phyloP scores from a whole-genome alignment of 768 basidiomycete species.

The Russula emetica region DNA sequence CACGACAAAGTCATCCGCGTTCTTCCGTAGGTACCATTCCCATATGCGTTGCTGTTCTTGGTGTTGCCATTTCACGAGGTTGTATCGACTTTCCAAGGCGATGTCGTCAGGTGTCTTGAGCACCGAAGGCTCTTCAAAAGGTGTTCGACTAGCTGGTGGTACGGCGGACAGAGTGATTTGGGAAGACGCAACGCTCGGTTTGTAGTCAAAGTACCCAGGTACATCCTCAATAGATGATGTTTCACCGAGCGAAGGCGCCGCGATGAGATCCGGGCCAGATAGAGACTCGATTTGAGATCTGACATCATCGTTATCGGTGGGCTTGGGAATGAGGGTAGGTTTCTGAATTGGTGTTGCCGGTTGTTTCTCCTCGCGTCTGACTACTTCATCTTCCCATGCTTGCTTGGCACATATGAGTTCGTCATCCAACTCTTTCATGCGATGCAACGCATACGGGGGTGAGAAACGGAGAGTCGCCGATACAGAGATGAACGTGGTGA shows the following conservation, averaged over 20 bases:
- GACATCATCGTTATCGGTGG: constrained; percentile 43
- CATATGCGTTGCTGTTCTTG: constrained; percentile 86
- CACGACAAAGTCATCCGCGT: constrained; percentile 79
- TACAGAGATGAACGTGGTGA: constrained; percentile 84
- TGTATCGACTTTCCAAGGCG: constrained; percentile 64
- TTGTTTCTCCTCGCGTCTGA: constrained; percentile 66
- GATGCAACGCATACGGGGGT: constrained; percentile 81
- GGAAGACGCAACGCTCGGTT: constrained; percentile 33
- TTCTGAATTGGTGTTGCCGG: constrained; percentile 29
- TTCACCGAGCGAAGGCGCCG: constrained; percentile 40
- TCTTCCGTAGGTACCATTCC: constrained; percentile 93
- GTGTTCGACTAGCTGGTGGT: constrained; percentile 33
- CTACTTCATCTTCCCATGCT: constrained; percentile 85
- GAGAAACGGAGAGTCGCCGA: constrained; percentile 90
- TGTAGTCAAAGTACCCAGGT: constrained; percentile 44
- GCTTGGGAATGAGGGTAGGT: constrained; percentile 24
- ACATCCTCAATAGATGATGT: constrained; percentile 27
- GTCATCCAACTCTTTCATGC: constrained; percentile 86
- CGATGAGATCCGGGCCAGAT: constrained; percentile 36
- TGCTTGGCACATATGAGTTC: constrained; percentile 63
- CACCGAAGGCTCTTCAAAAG: constrained; percentile 39
- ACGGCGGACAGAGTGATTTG: constrained; percentile 31
- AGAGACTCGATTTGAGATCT: constrained; percentile 63
- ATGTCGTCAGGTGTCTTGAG: constrained; percentile 69
- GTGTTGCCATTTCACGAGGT: constrained; percentile 70